Evolutionary conservation across 2,329 filamentous ascomycete species (phyloP).

Genomic region (Scolecobasidium constrictum): DNA sequence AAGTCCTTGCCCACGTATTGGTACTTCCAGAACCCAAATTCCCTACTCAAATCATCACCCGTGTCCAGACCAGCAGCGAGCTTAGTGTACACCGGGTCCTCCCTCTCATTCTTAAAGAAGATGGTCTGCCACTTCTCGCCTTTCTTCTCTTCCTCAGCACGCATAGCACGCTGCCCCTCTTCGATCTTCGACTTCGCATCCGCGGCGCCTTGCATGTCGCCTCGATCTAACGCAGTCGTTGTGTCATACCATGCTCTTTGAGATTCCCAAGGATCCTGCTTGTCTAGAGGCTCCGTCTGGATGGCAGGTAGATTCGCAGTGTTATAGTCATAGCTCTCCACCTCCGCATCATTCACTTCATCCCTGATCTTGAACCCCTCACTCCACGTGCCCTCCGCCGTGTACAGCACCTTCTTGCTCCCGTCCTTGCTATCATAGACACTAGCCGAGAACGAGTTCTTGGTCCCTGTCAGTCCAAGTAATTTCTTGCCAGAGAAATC

Average conservation of each 20-base stretch:
- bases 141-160: constrained; percentile 24
- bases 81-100: constrained; percentile 13
- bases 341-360: constrained; percentile 18
- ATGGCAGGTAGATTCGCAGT: constrained; percentile 15
- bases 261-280: constrained; percentile 36
- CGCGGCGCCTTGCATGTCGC: constrained; percentile 29
- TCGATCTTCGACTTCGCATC: constrained; percentile 23
- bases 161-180: constrained; percentile 30
- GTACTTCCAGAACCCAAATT: neutral
- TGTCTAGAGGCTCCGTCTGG: constrained; percentile 18
- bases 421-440: constrained; percentile 24
- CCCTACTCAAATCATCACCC: neutral
- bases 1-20: neutral
- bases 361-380: constrained; percentile 28
- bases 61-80: neutral
- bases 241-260: constrained; percentile 32
- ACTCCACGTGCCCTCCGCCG: constrained; percentile 31
- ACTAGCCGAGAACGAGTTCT: constrained; percentile 29
- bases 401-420: constrained; percentile 24
- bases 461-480: constrained; percentile 27
- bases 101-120: constrained; percentile 27
- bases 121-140: constrained; percentile 27
- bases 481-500: constrained; percentile 32
- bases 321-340: constrained; percentile 26
- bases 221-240: constrained; percentile 24